Percentiles rank a stretch among this genome's conserved stretches.
These are phyloP conservation scores for Areca catechu DNA, from an alignment of 176 grass and related monocot genomes.

Conservation along the genomic window DNA sequence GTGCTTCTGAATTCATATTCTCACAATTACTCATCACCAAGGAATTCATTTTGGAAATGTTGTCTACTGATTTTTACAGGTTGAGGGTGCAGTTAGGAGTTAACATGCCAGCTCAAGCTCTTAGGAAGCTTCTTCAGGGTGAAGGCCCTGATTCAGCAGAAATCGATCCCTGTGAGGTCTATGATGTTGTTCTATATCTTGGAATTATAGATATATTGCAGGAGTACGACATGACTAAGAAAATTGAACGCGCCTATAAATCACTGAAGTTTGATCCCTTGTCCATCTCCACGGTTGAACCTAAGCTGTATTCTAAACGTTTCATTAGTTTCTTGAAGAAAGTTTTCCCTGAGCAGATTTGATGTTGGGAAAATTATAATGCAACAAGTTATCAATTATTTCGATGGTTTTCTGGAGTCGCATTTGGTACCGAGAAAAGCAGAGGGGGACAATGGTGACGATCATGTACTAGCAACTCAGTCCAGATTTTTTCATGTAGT, in stretches of 20 bases:
- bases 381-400: too few relatives aligned
- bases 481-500: too few relatives aligned
- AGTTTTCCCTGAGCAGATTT: constrained; percentile 46
- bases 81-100: constrained; percentile 88
- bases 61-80: constrained; percentile 32
- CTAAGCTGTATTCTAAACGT: constrained; percentile 55
- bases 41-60: too few relatives aligned
- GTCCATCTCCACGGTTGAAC: constrained; percentile 78
- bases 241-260: constrained; percentile 69
- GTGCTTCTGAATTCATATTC: too few relatives aligned
- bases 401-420: too few relatives aligned
- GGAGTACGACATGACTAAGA: constrained; percentile 80
- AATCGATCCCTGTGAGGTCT: constrained; percentile 33
- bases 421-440: too few relatives aligned
- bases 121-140: constrained; percentile 29
- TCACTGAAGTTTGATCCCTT: constrained; percentile 81
- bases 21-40: too few relatives aligned
- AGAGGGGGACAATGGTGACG: too few relatives aligned
- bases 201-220: constrained; percentile 96
- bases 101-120: constrained; percentile 88
- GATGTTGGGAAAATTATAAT: too few relatives aligned
- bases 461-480: too few relatives aligned
- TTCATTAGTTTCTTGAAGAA: constrained; percentile 75
- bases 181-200: constrained; percentile 86
- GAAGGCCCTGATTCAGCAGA: constrained; percentile 28